A percentile compares a stretch with the other conserved stretches of the same genome.
These are phyloP conservation scores for Sanghuangporus sanghuang DNA, from an alignment of 1,284 basidiomycete species.

Conservation along the genomic window DNA sequence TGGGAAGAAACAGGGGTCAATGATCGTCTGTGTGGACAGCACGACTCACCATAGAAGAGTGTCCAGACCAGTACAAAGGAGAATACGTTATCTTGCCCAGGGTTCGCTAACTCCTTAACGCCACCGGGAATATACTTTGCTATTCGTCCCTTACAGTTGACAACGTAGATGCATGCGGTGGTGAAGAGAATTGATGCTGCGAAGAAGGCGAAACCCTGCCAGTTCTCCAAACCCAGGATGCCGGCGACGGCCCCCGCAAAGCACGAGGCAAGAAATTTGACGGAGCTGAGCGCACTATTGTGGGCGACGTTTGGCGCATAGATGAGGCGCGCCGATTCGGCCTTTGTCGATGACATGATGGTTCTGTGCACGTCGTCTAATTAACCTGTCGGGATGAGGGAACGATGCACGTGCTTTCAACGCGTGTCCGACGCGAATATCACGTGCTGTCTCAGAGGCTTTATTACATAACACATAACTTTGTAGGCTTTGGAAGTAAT, in stretches of 20 bases:
- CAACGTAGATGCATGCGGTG: constrained; percentile 53
- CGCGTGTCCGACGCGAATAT: neutral
- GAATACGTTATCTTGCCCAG: constrained; percentile 81
- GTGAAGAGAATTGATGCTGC: constrained; percentile 60
- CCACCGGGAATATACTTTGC: constrained; percentile 58
- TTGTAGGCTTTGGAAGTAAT: too few relatives aligned
- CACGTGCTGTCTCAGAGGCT: neutral
- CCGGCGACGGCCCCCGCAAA: constrained; percentile 83
- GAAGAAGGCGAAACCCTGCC: constrained; percentile 77
- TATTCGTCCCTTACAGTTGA: constrained; percentile 66
- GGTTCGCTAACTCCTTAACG: constrained; percentile 61
- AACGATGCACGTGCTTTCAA: neutral
- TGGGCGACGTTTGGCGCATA: constrained; percentile 68
- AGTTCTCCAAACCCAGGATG: constrained; percentile 81
- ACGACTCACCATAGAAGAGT: constrained; percentile 72
- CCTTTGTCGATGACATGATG: constrained; percentile 31
- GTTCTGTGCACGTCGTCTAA: neutral
- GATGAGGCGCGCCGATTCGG: constrained; percentile 51
- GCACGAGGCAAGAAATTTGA: constrained; percentile 76
- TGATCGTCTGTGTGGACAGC: neutral
- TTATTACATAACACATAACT: too few relatives aligned
- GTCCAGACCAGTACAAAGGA: constrained; percentile 89
- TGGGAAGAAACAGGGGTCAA: constrained; percentile 4
- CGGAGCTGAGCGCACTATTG: constrained; percentile 58
- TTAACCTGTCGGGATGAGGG: neutral